phyloP scores from a whole-genome alignment of 1,284 basidiomycete genomes.

The Xerocomus amazonicus region DNA sequence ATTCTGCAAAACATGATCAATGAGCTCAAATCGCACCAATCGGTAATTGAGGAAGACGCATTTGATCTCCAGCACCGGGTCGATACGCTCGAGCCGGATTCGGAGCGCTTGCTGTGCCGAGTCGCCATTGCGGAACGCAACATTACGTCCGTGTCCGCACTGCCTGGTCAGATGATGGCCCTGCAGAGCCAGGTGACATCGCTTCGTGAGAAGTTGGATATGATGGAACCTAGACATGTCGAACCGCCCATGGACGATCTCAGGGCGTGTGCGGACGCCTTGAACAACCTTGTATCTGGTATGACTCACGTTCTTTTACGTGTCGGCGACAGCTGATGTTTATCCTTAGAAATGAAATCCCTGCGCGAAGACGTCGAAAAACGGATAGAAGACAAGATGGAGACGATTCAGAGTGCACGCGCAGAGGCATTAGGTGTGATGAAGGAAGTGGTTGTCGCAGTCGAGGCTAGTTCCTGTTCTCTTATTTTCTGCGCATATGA shows the following conservation, averaged over 20 bases:
- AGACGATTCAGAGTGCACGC: conserved; percentile 27
- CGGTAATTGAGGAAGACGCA: conserved; percentile 34
- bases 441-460: conserved; percentile 16
- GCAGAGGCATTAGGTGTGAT: conserved; percentile 28
- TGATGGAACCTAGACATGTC: conserved; percentile 7
- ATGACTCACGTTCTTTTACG: conserved; percentile 1
- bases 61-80: conserved; percentile 43
- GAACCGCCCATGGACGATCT: conserved; percentile 24
- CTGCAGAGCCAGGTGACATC: conserved; percentile 35
- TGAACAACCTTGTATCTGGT: conserved; percentile 33
- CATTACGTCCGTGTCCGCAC: conserved; percentile 34
- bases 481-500: conserved; percentile 7
- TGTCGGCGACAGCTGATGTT: conserved; percentile 8
- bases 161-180: conserved; percentile 32
- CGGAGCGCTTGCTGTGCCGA: conserved; percentile 33
- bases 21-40: conserved; percentile 26
- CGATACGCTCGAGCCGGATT: conserved; percentile 37
- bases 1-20: conserved; percentile 19
- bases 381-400: conserved; percentile 33
- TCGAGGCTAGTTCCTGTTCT: conserved; percentile 18
- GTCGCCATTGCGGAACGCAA: conserved; percentile 30
- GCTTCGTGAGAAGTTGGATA: conserved; percentile 34
- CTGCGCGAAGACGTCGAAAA: conserved; percentile 33
- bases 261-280: conserved; percentile 27
- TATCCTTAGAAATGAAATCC: conserved; percentile 30